Evolutionary conservation across 2,329 filamentous ascomycete genomes (phyloP), one percentile per base, ranked within the genome.

Genomic region (Aspergillus fijiensis): DNA sequence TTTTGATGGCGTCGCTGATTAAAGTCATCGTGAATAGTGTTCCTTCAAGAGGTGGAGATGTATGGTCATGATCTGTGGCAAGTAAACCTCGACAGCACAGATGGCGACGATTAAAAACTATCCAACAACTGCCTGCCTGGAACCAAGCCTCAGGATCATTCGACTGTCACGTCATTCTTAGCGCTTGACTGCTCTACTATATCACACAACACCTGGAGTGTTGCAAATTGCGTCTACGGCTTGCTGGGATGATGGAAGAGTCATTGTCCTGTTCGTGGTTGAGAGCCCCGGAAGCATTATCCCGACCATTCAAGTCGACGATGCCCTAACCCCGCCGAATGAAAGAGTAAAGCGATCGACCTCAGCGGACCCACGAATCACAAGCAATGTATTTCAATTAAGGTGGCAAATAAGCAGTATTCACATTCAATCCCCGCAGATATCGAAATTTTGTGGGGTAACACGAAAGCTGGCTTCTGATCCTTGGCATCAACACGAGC

Each of bases 1-100:
- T 61, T 48, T 70, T 76, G 63, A 80, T 75, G 1, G 69, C 68
- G 45, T 77, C 74, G 49, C 68, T 72, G 53, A 69, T 67, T 45
- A 45, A 3, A 45, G n/a, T 45, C 39, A 45, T 45, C 5, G 5
- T 45, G 39, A 4, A 16, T 0, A 14, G 16, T 45, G 16, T 45
- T 19, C 6, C n/a, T 19, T 4, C 1, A 7, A 6, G 6, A n/a
- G 6, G 6, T 45, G 14, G 39, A 19, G 16, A 45, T 3, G 39
- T 16, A 7, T 45, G 5, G 39, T 5, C 5, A 6, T 5, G 39
- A 16, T n/a, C 14, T 1, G n/a, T 19, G 16, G 39, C 39, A 45
- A 10, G 3, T 19, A 5, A 7, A 9, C 6, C 16, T 16, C 14
- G 4, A 3, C 39, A 16, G 39, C 5, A 45, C 39, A 45, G 14